Conservation (phyloP, 352 stramenopile species). For the Paralagenidium karlingii region DNA sequence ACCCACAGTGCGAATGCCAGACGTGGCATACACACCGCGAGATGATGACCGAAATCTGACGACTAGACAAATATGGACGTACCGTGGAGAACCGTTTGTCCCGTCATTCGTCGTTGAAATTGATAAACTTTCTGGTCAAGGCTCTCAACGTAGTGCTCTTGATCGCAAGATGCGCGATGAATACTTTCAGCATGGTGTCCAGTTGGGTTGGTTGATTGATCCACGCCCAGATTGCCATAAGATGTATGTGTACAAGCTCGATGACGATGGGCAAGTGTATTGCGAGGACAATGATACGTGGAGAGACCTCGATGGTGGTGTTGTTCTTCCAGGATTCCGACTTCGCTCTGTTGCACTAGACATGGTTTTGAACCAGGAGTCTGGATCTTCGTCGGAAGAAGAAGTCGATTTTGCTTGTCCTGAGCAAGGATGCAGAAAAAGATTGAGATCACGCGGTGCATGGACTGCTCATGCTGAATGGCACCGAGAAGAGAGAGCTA, state of each 20-base stretch:
- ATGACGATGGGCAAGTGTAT: conserved; percentile 1
- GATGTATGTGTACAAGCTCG: conserved; percentile 5
- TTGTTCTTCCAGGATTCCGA: conserved; percentile 5
- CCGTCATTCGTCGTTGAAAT: conserved; percentile 6
- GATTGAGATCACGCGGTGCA: background rate
- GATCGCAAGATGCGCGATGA: conserved; percentile 6
- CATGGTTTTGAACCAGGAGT: conserved; percentile 5
- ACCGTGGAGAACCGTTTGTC: conserved; percentile 4
- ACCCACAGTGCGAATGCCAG: conserved; percentile 3
- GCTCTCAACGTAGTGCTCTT: conserved; percentile 2
- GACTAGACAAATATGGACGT: conserved; percentile 3
- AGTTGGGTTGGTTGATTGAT: conserved; percentile 6
- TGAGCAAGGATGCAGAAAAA: background rate
- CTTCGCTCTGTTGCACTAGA: background rate
- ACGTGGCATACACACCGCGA: conserved; percentile 5
- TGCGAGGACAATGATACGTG: conserved; percentile 1
- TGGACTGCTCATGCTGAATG: conserved; percentile 1
- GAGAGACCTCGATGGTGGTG: conserved; percentile 5
- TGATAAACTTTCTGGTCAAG: conserved; percentile 3
- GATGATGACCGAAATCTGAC: background rate
- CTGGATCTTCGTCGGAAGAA: conserved; percentile 5
- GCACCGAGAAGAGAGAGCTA: conserved; percentile 1
- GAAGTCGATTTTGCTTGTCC: conserved; percentile 3
- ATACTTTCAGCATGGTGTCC: conserved; percentile 4
- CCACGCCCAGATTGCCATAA: conserved; percentile 3